Percentiles rank a stretch among this genome's conserved stretches.
Conservation (phyloP, 2,329 filamentous ascomycete species). For the Tympanopsis confertula region DNA sequence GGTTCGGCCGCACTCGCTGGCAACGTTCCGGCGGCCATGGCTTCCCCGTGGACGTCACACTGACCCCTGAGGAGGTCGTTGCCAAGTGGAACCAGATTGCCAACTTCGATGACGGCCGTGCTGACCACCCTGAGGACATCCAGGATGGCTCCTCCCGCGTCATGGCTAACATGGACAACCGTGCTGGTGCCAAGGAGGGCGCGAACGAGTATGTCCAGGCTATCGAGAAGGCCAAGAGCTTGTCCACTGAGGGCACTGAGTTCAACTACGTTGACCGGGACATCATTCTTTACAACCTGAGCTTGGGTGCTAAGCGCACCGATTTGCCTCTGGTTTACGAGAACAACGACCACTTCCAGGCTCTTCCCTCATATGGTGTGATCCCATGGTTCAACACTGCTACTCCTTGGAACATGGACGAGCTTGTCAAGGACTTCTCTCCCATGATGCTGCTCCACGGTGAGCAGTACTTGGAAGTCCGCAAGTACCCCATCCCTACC, state of each 20-base stretch:
- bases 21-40: conserved; percentile 59
- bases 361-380: not conserved
- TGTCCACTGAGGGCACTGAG: not conserved
- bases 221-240: not conserved
- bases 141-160: conserved; percentile 56
- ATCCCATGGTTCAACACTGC: conserved; percentile 1
- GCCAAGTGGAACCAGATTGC: conserved; percentile 47
- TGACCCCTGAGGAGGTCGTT: conserved; percentile 56
- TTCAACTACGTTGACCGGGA: conserved; percentile 1
- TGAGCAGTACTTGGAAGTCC: conserved; percentile 94
- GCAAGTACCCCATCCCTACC: conserved; percentile 84
- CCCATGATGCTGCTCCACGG: conserved; percentile 27
- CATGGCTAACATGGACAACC: conserved; percentile 25
- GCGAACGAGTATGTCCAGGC: not conserved
- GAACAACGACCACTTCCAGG: conserved; percentile 1
- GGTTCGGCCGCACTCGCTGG: conserved; percentile 63
- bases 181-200: conserved; percentile 4
- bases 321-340: conserved; percentile 1
- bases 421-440: not conserved
- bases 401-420: conserved; percentile 1
- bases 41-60: conserved; percentile 56
- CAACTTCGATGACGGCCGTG: conserved; percentile 59
- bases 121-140: conserved; percentile 53
- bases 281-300: conserved; percentile 1
- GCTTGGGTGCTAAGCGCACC: conserved; percentile 1